Base-by-base conservation (phyloP, 2,329 filamentous ascomycete genomes). In the Capronia americana region DNA sequence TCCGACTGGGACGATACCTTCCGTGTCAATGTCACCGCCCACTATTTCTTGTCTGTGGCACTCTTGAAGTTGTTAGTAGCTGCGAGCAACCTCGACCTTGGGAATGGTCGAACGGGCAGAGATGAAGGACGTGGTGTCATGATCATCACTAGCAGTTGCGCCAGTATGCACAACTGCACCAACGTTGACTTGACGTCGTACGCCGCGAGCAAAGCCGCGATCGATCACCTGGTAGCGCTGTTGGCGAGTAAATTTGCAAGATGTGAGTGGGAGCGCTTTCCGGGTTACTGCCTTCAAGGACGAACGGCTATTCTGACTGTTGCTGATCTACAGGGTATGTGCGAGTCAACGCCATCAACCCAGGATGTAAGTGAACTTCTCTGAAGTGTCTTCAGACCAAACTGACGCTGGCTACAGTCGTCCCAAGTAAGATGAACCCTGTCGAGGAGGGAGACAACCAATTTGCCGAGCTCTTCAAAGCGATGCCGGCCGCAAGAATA, bases 171-270 rank as follows among this genome's bases (percentile, higher is more conserved):
- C 65, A 84, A 84, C 72, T 80, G 73, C 0, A 85, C 83, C 1
- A 85, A 85, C 68, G 77, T 85, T 3, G 83, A 85, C 66, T 73
- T 85, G 71, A 84, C 82, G 4, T 83, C 80, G 69, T 85, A 85
- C 66, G 82, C 82, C 0, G 73, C 80, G 0, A 85, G 81, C 68
- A 85, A 85, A 69, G 83, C 83, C 0, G 83, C 82, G 0, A 84
- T 82, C 1, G 83, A 85, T 72, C 83, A 85, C 75, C 70, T 85
- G 14, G 83, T 85, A 1, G 77, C 72, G 57, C 71, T 85, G 61
- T 68, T 86, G 63, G 83, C 83, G 5, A 77, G 78, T 6, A 85
- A 85, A 69, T 85, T 83, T 65, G 74, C 73, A 24, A 74, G 51
- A 44, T 70, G 68, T 70, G 57, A 68, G 68, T 63, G 23, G 8